phyloP scores from a whole-genome alignment of 768 basidiomycete species.

The Termitomyces sp. region DNA sequence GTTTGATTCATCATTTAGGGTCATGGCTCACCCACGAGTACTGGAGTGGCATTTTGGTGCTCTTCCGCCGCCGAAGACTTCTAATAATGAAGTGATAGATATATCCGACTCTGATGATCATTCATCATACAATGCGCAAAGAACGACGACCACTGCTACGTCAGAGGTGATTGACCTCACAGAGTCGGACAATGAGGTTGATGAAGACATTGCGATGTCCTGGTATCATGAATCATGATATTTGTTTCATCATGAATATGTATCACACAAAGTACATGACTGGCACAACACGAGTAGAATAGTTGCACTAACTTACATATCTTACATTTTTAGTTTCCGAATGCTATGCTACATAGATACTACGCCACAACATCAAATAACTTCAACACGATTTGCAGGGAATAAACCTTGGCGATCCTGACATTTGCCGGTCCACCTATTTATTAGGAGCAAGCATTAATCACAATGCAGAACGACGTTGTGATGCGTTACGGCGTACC shows the following conservation, averaged over 20 bases:
- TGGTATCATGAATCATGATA: conserved; percentile 25
- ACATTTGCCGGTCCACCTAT: conserved; percentile 78
- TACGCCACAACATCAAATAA: conserved; percentile 31
- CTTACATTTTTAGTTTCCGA: background rate
- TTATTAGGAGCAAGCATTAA: background rate
- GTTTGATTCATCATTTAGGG: conserved; percentile 33
- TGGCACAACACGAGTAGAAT: too few species aligned
- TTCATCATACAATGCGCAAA: conserved; percentile 28
- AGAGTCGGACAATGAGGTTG: conserved; percentile 31
- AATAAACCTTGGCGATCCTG: conserved; percentile 63
- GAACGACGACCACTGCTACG: background rate
- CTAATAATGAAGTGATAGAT: conserved; percentile 10
- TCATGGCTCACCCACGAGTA: conserved; percentile 62
- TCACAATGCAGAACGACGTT: background rate
- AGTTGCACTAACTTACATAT: background rate
- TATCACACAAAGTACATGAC: background rate
- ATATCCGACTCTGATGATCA: conserved; percentile 20
- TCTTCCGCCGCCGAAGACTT: background rate
- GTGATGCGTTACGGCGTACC: conserved; percentile 39
- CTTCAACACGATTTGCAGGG: conserved; percentile 83
- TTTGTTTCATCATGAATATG: background rate
- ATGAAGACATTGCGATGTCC: conserved; percentile 31
- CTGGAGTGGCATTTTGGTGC: conserved; percentile 44
- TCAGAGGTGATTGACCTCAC: conserved; percentile 10
- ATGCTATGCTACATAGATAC: background rate